Evolutionary conservation across 2,329 filamentous ascomycete species (phyloP), one percentile per base, ranked within the genome.

Genomic region (Penicillium griseofulvum): DNA sequence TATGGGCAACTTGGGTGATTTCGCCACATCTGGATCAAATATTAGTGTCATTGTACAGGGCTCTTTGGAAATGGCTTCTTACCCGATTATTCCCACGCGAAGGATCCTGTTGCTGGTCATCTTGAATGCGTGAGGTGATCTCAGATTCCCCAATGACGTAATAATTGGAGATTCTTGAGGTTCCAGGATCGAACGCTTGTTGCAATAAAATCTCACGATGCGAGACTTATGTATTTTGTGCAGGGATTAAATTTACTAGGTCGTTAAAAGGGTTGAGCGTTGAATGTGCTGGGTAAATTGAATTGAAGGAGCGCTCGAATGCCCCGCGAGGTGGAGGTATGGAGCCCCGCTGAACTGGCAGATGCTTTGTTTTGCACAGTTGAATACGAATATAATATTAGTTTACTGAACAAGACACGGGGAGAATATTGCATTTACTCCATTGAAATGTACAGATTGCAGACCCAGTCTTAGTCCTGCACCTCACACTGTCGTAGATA

Each of bases 1-100:
- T 75, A 57, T 83, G 81, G 10, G 76, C 71, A 24, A 82, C 78
- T 65, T 83, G 78, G 17, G 71, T 68, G 38, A 82, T 70, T 59
- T 82, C 78, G 36, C 81, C 80, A 45, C 76, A 77, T 6, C 80
- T 55, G 22, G 10, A 3, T 29, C 2, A 6, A n/a, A 9, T 3
- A 11, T 50, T 16, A 36, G 29, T n/a, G 12, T 31, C 6, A 16
- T n/a, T 22, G 6, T 36, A 37, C 4, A 17, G n/a, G 9, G 14
- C 8, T 1, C 12, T 10, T 39, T 28, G 33, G 8, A 28, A 11
- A 36, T 16, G 16, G 26, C 1, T 16, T 41, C 17, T 19, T 45
- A 55, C 52, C 52, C 52, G 14, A 55, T 55, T 24, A 55, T 38
- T 22, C 52, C 52, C 8, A 55, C 52, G 28, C 47, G 52, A 19